These are phyloP conservation scores for Gliomastix tumulicola DNA, from an alignment of 2,329 filamentous ascomycete genomes.

Conservation along the genomic window DNA sequence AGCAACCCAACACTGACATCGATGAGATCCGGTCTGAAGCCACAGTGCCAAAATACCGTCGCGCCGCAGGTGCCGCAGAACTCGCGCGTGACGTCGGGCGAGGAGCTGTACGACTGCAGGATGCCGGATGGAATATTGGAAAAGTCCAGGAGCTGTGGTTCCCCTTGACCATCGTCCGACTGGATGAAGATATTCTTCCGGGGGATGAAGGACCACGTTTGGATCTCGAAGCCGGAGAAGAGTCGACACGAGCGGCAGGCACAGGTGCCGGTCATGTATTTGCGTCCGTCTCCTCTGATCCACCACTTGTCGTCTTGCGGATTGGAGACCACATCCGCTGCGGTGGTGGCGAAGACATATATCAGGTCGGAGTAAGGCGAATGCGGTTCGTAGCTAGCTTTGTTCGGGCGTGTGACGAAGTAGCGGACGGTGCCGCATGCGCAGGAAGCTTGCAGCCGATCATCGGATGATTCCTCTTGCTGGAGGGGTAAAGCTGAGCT, in stretches of 20 bases:
- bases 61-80: constrained; percentile 42
- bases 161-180: constrained; percentile 8
- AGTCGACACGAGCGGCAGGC: constrained; percentile 57
- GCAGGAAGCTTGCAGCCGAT: constrained; percentile 16
- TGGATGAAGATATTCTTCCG: constrained; percentile 45
- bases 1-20: constrained; percentile 59
- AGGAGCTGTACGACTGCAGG: constrained; percentile 30
- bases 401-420: constrained; percentile 47
- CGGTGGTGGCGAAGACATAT: constrained; percentile 34
- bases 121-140: constrained; percentile 34
- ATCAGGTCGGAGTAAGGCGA: constrained; percentile 48
- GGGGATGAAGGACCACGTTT: constrained; percentile 61
- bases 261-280: constrained; percentile 54
- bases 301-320: constrained; percentile 50
- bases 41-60: constrained; percentile 42
- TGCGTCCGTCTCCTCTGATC: constrained; percentile 37
- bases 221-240: constrained; percentile 53
- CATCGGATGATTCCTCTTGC: not conserved
- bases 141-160: constrained; percentile 27
- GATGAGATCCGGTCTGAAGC: constrained; percentile 44
- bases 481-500: not conserved
- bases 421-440: constrained; percentile 39
- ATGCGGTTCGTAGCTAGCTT: constrained; percentile 30
- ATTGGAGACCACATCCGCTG: constrained; percentile 26
- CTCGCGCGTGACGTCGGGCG: constrained; percentile 25